Evolutionary conservation across 805 yeast genomes (phyloP), one percentile per base, ranked within the genome.

Genomic region (Teunomyces panamensis): DNA sequence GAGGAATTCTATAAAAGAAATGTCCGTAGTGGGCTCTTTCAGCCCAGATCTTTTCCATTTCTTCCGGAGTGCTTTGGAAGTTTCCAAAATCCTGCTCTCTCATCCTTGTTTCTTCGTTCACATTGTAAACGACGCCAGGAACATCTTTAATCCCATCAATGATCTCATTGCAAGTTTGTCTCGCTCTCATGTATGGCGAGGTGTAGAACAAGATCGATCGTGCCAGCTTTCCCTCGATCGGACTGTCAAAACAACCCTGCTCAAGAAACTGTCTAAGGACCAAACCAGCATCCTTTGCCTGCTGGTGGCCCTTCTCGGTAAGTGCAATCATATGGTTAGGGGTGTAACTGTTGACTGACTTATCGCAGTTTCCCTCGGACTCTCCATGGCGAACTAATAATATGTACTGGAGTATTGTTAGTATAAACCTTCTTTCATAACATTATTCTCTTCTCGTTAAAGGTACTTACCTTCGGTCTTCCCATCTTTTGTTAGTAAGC

Each of bases 11-110:
- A 63, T 87, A 91, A 65, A 91, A 91, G 59, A 72, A 73, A 54
- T 72, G 77, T 0, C 97, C 97, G 67, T 91, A 91, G 51, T 82
- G 80, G 0, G 96, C 91, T 42, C 97, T 69, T 57, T 88, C 96
- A 47, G 78, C 77, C 89, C 96, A 85, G 30, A 89, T 85, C 55
- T 75, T 73, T 55, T 84, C 85, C 96, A 90, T 90, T 54, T 81
- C 87, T 47, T 80, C 83, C 1, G 81, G 77, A 0, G 84, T 78
- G 47, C 86, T 81, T 68, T 90, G 97, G 65, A 89, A 90, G 62
- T 90, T 90, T 16, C 97, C 97, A 61, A 91, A 91, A 64, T 91
- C 97, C 65, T 91, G 97, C 62, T 91, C 97, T 52, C 97, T 75
- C 80, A 91, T 81, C 46, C 97, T 70, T 9, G 97, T 96, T 61